Evolutionary conservation across 805 yeast species (phyloP), one percentile per base, ranked within the genome.

Genomic region (Saccharomycopsis sp.): DNA sequence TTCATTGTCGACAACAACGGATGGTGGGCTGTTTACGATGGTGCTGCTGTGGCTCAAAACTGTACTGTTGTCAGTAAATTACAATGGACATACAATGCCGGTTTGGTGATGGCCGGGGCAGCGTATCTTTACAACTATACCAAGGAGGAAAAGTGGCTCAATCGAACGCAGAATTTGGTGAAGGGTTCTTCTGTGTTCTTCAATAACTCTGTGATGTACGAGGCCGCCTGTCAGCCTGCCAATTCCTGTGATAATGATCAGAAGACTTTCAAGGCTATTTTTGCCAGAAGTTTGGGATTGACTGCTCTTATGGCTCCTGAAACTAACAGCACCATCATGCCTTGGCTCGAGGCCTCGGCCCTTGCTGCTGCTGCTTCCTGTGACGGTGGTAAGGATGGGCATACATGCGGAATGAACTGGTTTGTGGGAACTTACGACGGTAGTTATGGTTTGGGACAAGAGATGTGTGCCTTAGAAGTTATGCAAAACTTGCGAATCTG

Each of bases 321-420:
- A 62, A 65, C 75, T 1, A 64, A 72, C 61, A 62, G 63, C 24
- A 58, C 64, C 8, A 69, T 73, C 51, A 70, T 71, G 60, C 63
- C 60, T 8, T 69, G 71, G 64, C 59, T 80, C 20, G 68, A 72
- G 23, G 66, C 71, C 24, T 82, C 88, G 5, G 89, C 90, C 1
- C 56, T 61, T 8, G 97, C 84, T 15, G 96, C 96, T 5, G 92
- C 96, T 1, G 72, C 74, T 62, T 80, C 92, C 0, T 91, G 98
- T 72, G 75, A 86, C 1, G 97, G 97, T 63, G 97, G 97, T 65
- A 60, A 72, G 3, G 97, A 91, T 69, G 89, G 89, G 16, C 86
- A 83, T 62, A 91, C 97, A 0, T 92, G 98, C 75, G 97, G 97
- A 29, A 66, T 80, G 58, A 78, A 88, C 66, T 91, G 98, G 98